Conservation (phyloP, 1,284 basidiomycete genomes). For the Tremellales sp. region DNA sequence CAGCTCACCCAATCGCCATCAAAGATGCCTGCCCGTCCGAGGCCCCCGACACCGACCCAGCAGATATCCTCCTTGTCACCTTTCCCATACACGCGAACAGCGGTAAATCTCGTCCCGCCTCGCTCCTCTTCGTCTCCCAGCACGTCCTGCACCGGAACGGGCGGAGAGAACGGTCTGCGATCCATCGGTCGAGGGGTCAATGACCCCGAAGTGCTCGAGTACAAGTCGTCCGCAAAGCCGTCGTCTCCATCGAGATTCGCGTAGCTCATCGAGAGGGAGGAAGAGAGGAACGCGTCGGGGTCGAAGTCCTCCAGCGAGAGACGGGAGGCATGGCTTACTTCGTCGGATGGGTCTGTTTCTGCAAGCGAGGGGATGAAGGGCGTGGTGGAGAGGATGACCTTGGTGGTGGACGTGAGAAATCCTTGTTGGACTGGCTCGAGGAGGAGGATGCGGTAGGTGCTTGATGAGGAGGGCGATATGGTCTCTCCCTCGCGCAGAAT, state of each 20-base stretch:
- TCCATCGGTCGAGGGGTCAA: conserved; percentile 43
- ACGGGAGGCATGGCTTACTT: conserved; percentile 21
- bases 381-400: conserved; percentile 55
- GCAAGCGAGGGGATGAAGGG: conserved; percentile 19
- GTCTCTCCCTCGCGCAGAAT: conserved; percentile 23
- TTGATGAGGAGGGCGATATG: conserved; percentile 4
- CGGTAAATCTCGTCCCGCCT: conserved; percentile 22
- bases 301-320: conserved; percentile 35
- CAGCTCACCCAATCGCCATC: conserved; percentile 80
- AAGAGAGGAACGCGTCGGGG: conserved; percentile 37
- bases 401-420: conserved; percentile 54
- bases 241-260: conserved; percentile 11
- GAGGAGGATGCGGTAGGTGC: conserved; percentile 44
- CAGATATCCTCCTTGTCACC: conserved; percentile 28
- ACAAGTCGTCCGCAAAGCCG: conserved; percentile 19
- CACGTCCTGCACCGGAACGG: conserved; percentile 20
- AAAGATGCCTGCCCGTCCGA: conserved; percentile 70
- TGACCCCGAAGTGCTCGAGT: conserved; percentile 38
- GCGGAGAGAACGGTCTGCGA: conserved; percentile 20
- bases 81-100: conserved; percentile 10
- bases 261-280: conserved; percentile 24
- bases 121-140: conserved; percentile 15
- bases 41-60: conserved; percentile 52
- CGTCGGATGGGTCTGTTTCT: conserved; percentile 13
- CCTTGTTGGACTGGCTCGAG: conserved; percentile 71